Base-by-base conservation (phyloP, 176 grass and related monocot species). In the Echinochloa phyllopogon region DNA sequence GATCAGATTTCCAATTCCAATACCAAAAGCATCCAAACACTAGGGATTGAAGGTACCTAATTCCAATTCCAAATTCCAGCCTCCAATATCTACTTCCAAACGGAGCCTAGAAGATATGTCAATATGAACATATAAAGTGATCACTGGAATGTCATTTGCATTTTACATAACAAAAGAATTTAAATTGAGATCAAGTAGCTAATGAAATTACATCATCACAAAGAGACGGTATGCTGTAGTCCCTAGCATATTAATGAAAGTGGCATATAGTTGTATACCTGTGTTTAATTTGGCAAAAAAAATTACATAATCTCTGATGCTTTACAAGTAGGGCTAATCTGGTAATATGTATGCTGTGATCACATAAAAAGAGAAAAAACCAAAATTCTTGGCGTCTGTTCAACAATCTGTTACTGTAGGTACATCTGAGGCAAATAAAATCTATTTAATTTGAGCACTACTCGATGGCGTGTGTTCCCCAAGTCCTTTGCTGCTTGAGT, bases 351-450 rank as follows among this genome's bases (percentile, higher is more conserved):
- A 38, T 65, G 18, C 15, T 78, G 44, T 29, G 14, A 76, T 55
- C 48, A 55, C 15, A 25, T 8, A 55, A 37, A 53, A 5, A 3
- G 7, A 14, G 25, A 36, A 64, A 24, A 57, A 60, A 42, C 57
- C 47, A 72, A 86, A 90, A 83, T 6, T 37, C 79, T 84, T 84
- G 61, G 20, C 83, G 20, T 48, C 2, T 68, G 60, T 81, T 38
- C 48, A 79, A 67, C 16, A 83, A 90, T 52, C 15, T 83, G 74
- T 83, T 59, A 51, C 84, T 87, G 12, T 87, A 79, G 21, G 58
- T 61, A 83, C n/a, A 37, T 58, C 42, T 37, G 86, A 6, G 1
- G n/a, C 41, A 68, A 67, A 84, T 75, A 86, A 8, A 83, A 60
- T 69, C 8, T 43, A 79, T n/a, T 75, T 43, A 79, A 17, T 75